Base-by-base conservation (phyloP, 78 protist species). In the Anaeramoeba flamelloides region DNA sequence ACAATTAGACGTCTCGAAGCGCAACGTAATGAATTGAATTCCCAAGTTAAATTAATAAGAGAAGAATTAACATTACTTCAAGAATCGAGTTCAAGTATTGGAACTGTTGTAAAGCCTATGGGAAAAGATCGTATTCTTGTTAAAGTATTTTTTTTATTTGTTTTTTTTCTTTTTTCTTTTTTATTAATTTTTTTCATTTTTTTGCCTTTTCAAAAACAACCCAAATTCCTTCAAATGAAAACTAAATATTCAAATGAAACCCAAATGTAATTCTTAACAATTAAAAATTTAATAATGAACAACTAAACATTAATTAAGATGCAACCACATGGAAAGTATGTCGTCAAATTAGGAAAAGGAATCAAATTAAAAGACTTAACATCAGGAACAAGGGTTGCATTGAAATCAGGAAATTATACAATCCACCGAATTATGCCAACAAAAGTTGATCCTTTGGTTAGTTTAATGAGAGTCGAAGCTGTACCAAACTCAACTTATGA, bases 401-500 rank as follows among this genome's bases (percentile, higher is more conserved):
- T 95, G 34, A 74, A 91, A 4, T 83, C 80, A 78, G 97, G 92
- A 53, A 37, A 82, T n/a, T 94, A 94, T n/a, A n/a, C n/a, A n/a
- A n/a, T n/a, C n/a, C 99, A 96, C 91, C 87, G 91, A 78, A 86
- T 94, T n/a, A 92, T 93, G 3, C 97, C 96, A 75, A 89, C 87
- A 77, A 90, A 96, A 89, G 93, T 95, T 8, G 98, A 95, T 41
- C 98, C 98, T 32, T 80, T 93, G 8, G 98, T 95, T 34, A 40
- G 87, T 2, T 88, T 95, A 39, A 95, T 95, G 97, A 80, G 87
- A 38, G 95, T 95, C 31, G 99, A 97, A 86, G 97, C 96, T 91
- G 98, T 96, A 2, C n/a, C n/a, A n/a, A n/a, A n/a, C n/a, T n/a
- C n/a, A n/a, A n/a, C n/a, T n/a, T n/a, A n/a, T n/a, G n/a, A n/a